Conservation (phyloP, 768 basidiomycete genomes). For the Lentinula edodes region DNA sequence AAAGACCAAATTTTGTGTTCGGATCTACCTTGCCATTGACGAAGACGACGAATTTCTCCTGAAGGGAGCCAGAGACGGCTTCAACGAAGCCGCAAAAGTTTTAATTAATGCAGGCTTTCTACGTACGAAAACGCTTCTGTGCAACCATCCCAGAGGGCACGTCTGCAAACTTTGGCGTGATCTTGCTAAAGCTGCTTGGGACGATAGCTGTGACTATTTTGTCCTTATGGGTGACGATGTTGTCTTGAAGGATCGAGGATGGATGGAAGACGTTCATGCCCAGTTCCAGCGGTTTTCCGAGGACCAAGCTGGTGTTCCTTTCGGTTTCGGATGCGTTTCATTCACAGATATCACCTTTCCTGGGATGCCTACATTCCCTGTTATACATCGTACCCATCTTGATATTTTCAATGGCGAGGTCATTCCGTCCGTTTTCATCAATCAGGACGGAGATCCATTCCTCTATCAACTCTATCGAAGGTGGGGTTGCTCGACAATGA, state of each 20-base stretch:
- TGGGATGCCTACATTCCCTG: conserved; percentile 60
- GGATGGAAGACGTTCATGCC: conserved; percentile 39
- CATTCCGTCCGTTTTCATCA: conserved; percentile 46
- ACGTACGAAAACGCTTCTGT: conserved; percentile 29
- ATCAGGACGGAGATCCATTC: conserved; percentile 57
- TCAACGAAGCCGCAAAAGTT: conserved; percentile 29
- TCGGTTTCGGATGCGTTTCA: conserved; percentile 52
- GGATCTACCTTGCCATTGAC: conserved; percentile 51
- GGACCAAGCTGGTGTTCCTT: conserved; percentile 21
- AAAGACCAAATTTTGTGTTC: conserved; percentile 26
- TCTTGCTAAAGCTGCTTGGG: conserved; percentile 41
- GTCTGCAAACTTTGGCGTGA: conserved; percentile 52
- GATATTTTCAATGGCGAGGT: conserved; percentile 48
- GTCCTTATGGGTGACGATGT: conserved; percentile 55
- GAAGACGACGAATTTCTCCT: conserved; percentile 39
- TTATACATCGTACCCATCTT: conserved; percentile 50
- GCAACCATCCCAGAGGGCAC: conserved; percentile 36
- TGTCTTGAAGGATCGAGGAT: conserved; percentile 40
- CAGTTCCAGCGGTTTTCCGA: conserved; percentile 31
- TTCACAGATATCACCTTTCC: conserved; percentile 52
- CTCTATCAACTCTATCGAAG: conserved; percentile 57
- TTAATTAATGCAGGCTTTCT: conserved; percentile 31
- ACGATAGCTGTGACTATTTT: conserved; percentile 44
- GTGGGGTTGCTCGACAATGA: conserved; percentile 45
- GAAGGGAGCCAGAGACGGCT: background rate